phyloP scores from a whole-genome alignment of 805 yeast species.

The Yarrowia sp. region DNA sequence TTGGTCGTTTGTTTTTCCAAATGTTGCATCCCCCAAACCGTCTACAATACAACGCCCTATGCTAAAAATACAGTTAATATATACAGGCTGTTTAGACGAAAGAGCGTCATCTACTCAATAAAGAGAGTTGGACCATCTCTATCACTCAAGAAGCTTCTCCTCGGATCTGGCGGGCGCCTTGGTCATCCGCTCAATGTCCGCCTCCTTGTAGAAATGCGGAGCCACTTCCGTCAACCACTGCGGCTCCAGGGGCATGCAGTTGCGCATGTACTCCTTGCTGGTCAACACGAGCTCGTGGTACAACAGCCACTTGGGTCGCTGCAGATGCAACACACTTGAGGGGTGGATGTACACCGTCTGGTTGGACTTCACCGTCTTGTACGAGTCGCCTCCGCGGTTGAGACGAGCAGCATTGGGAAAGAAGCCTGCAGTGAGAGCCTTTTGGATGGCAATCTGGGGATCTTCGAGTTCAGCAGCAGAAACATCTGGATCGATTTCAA shows the following conservation, averaged over 20 bases:
- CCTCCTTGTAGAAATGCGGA: conserved; percentile 42
- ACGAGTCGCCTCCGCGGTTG: conserved; percentile 63
- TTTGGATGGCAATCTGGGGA: conserved; percentile 66
- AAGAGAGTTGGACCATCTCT: no score
- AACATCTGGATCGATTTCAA: conserved; percentile 43
- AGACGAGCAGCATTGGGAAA: conserved; percentile 53
- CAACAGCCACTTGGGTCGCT: conserved; percentile 71
- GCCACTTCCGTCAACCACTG: conserved; percentile 65
- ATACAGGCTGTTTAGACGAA: no score
- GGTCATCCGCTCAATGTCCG: conserved; percentile 36
- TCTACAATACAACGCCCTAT: no score
- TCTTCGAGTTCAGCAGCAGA: conserved; percentile 58
- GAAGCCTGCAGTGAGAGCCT: conserved; percentile 48
- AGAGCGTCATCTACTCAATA: no score
- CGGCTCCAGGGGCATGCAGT: conserved; percentile 77
- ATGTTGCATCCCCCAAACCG: no score
- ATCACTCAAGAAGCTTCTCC: neutral
- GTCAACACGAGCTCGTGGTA: conserved; percentile 82
- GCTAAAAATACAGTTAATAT: no score
- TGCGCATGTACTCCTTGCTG: conserved; percentile 87
- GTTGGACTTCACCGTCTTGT: conserved; percentile 63
- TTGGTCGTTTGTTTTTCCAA: no score
- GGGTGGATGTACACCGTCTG: conserved; percentile 80
- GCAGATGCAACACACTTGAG: conserved; percentile 65
- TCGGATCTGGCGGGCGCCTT: neutral